Base-by-base conservation (phyloP, 331 rosid species). In the Rosa hybrid region DNA sequence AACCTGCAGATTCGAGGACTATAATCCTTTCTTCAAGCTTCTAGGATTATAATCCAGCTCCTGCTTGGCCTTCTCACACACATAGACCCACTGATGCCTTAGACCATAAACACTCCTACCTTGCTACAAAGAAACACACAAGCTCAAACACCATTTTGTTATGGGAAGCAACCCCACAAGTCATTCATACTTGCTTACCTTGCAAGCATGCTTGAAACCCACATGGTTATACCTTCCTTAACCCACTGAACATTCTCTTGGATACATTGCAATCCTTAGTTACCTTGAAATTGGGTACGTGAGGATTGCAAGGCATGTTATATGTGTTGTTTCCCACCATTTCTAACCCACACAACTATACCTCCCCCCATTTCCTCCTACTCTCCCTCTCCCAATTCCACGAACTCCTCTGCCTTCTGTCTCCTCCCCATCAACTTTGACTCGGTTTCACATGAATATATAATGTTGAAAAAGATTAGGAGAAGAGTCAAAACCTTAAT, bases 401-500 rank as follows among this genome's bases (percentile, higher is more conserved):
- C 82, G 75, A 2, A 75, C 53, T 53, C 62, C 67, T 67, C 74
- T 4, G 0, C 38, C 42, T 27, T 64, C 42, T 30, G 45, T 3
- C 18, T 25, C 69, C 69, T 27, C 68, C 74, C 9, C 41, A 49
- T 62, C 39, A 49, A 25, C 0, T 12, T 20, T 50, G 67, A n/a
- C 27, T 21, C 65, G 64, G 60, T 10, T 39, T 38, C 73, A 30
- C 20, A 51, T 42, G n/a, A 7, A 48, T 62, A 59, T 68, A 53
- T 68, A 45, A 90, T 90, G 96, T 67, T 92, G 75, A 88, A 74
- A 73, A 84, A 83, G 8, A 8, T 88, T 7, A 60, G 44, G 38
- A 27, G 89, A 76, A 68, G 54, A 51, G 42, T 81, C 79, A 85
- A 68, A 81, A 85, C 77, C 74, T 78, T 85, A 74, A n/a, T 83